These are phyloP conservation scores for Ophiostoma triangulosporum DNA, from an alignment of 2,329 filamentous ascomycete species.

Conservation along the genomic window DNA sequence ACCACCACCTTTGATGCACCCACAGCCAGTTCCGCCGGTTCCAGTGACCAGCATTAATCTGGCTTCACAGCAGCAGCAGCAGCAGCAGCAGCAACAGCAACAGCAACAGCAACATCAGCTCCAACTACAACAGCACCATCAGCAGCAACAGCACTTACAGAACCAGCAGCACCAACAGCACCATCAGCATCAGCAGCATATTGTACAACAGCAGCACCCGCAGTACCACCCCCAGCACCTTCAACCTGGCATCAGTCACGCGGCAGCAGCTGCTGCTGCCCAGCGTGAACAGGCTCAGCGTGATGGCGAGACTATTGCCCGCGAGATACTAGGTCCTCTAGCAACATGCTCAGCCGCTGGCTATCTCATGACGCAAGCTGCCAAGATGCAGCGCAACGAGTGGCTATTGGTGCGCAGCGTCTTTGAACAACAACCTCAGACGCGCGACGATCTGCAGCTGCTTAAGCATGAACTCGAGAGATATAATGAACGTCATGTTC, in stretches of 20 bases:
- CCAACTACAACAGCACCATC: neutral
- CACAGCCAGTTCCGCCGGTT: neutral
- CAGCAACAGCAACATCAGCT: neutral
- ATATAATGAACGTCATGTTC: slow-evolving; percentile 11
- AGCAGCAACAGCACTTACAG: neutral
- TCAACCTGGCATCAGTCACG: neutral
- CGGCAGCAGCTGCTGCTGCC: neutral
- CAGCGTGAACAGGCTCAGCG: slow-evolving; percentile 9
- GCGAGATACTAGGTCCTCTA: slow-evolving; percentile 32
- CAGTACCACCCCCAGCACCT: neutral
- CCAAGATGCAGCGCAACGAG: slow-evolving; percentile 54
- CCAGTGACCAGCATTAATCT: neutral
- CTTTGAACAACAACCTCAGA: slow-evolving; percentile 49
- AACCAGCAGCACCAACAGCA: neutral
- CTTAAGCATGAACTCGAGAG: slow-evolving; percentile 42
- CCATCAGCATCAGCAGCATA: neutral
- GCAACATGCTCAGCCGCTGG: slow-evolving; percentile 51
- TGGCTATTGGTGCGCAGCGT: slow-evolving; percentile 61
- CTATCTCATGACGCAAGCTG: slow-evolving; percentile 56
- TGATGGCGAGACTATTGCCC: slow-evolving; percentile 11
- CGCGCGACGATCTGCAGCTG: slow-evolving; percentile 47
- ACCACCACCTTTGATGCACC: neutral
- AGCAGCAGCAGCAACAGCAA: neutral
- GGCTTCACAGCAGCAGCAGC: slow-evolving; percentile 4
- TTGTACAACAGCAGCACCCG: neutral